A percentile compares a stretch with the other conserved stretches of the same genome.
phyloP scores from a whole-genome alignment of 176 grass and related monocot species.

The Rhynchospora pubera region DNA sequence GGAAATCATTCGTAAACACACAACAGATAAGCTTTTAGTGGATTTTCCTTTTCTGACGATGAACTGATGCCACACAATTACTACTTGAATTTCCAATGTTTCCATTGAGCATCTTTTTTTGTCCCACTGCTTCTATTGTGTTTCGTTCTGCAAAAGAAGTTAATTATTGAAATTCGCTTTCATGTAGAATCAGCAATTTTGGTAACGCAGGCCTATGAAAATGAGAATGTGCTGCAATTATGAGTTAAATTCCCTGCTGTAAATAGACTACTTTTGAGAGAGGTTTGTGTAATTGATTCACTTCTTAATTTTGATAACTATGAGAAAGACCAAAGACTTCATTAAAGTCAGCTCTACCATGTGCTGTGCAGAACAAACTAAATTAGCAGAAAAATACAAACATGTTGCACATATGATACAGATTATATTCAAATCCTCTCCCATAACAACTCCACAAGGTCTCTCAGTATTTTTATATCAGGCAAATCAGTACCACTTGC shows the following conservation, averaged over 20 bases:
- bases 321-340: not conserved
- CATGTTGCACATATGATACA: not conserved
- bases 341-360: conserved; percentile 8
- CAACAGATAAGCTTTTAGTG: not conserved
- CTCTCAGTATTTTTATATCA: not conserved
- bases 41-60: not conserved
- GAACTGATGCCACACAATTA: not conserved
- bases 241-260: no score
- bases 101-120: not conserved
- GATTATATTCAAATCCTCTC: conserved; percentile 15
- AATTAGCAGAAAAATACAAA: not conserved
- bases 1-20: no score
- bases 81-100: not conserved
- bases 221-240: no score
- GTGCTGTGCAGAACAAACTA: not conserved
- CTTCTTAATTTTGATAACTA: not conserved
- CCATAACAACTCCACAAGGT: not conserved
- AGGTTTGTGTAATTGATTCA: not conserved
- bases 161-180: no score
- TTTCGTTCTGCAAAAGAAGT: not conserved
- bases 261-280: not conserved
- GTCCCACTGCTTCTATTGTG: not conserved
- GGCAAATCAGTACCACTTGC: not conserved
- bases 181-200: no score
- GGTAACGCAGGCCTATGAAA: no score